Evolutionary conservation across 2,329 filamentous ascomycete genomes (phyloP).

Genomic region (Albophoma yamanashiensis): DNA sequence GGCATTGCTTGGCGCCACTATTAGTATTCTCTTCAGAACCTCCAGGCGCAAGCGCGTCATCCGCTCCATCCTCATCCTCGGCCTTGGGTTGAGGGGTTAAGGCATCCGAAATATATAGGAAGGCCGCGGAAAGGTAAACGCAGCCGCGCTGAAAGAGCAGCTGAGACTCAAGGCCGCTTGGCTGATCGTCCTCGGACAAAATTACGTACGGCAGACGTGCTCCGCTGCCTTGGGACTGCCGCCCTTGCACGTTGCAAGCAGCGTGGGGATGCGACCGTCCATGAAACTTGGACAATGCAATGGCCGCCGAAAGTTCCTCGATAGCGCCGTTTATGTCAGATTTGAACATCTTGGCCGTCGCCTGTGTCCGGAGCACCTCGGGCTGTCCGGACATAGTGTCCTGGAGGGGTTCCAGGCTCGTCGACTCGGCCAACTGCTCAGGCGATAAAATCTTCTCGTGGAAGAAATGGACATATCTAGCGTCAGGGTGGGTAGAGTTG

Average conservation of each 20-base stretch:
- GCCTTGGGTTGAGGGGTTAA: conserved; percentile 19
- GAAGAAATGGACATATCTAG: conserved; percentile 86
- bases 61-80: background rate
- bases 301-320: conserved; percentile 57
- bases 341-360: conserved; percentile 65
- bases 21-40: background rate
- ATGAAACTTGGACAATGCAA: conserved; percentile 43
- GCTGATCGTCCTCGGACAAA: conserved; percentile 42
- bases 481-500: conserved; percentile 57
- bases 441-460: conserved; percentile 78
- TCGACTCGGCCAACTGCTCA: conserved; percentile 63
- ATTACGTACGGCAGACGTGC: conserved; percentile 22
- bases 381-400: conserved; percentile 57
- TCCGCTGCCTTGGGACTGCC: conserved; percentile 17
- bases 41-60: background rate
- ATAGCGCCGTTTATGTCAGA: conserved; percentile 60
- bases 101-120: conserved; percentile 48
- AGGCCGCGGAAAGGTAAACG: conserved; percentile 62
- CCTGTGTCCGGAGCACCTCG: conserved; percentile 61
- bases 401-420: conserved; percentile 54
- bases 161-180: conserved; percentile 64
- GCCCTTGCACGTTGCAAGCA: conserved; percentile 39
- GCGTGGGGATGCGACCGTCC: conserved; percentile 40
- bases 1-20: background rate
- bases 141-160: conserved; percentile 66